Conservation (phyloP, 192 early-diverging fungal genomes). For the Coemansia guatemalensis region DNA sequence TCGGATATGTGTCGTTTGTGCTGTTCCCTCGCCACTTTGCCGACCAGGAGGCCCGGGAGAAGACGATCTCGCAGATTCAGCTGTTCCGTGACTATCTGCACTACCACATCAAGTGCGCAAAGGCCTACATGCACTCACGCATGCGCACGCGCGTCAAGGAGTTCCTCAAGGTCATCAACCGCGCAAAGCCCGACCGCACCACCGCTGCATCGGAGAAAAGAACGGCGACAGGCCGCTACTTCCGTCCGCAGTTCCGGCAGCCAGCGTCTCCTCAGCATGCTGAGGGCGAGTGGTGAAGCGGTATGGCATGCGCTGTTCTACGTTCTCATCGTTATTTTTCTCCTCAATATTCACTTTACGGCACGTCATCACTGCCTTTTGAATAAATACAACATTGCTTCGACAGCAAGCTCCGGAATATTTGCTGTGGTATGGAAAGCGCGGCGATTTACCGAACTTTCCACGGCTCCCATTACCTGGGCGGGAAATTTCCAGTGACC, state of each 20-base stretch:
- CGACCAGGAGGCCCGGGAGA: conserved; percentile 69
- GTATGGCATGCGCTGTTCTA: neutral
- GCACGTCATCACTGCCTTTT: neutral
- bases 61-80: conserved; percentile 93
- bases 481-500: neutral
- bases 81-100: conserved; percentile 98
- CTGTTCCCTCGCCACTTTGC: conserved; percentile 92
- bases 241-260: conserved; percentile 56
- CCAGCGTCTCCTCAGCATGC: conserved; percentile 36
- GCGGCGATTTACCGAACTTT: conserved; percentile 5
- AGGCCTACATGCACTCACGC: conserved; percentile 98
- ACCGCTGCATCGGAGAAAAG: conserved; percentile 73
- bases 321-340: neutral
- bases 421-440: neutral
- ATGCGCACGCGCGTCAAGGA: conserved; percentile 94
- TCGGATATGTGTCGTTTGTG: conserved; percentile 97
- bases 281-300: conserved; percentile 40
- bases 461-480: conserved; percentile 13
- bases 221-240: conserved; percentile 57
- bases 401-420: neutral
- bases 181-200: conserved; percentile 87
- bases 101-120: conserved; percentile 99
- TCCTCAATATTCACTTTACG: neutral
- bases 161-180: conserved; percentile 97
- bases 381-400: neutral